phyloP scores from a whole-genome alignment of 306 rosid genomes.

The Prunus persica region Prunus_persica_NCBIv2 NC_034009.1:18047501-18048000 shows the following conservation, averaged over 20 bases:
- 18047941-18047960: slow-evolving; percentile 64
- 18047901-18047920: neutral
- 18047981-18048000: slow-evolving; percentile 91
- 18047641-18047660: neutral
- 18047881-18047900: neutral
- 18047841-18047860: neutral
- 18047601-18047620: neutral
- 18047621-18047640: neutral
- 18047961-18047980: slow-evolving; percentile 93
- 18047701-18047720: neutral
- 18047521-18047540: neutral
- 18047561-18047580: neutral
- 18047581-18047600: neutral
- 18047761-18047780: slow-evolving; percentile 56
- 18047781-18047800: slow-evolving; percentile 68
- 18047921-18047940: neutral
- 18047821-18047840: slow-evolving; percentile 44
- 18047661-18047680: neutral
- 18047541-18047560: neutral
- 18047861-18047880: neutral
- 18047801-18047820: slow-evolving; percentile 55
- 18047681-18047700: neutral
- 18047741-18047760: neutral
- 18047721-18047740: neutral
- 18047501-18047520: neutral